These are phyloP conservation scores for Babesia bigemina DNA, from an alignment of 169 alveolate species.

Conservation along the genomic window DNA sequence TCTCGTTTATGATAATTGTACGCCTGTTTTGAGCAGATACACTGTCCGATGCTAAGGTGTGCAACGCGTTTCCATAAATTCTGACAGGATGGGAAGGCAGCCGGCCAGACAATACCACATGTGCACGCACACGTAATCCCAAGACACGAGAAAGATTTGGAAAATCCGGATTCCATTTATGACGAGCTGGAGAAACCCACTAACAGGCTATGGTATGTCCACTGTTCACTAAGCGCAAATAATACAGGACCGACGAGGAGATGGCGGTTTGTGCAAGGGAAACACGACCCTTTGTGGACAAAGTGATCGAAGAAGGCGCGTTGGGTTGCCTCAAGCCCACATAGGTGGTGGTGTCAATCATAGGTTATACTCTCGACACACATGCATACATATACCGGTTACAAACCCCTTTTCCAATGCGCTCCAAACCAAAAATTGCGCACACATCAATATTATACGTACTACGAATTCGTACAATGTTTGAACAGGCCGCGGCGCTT, in stretches of 20 bases:
- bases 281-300: constrained; percentile 48
- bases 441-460: too few relatives aligned
- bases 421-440: too few relatives aligned
- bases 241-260: constrained; percentile 74
- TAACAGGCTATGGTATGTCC: constrained; percentile 46
- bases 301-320: constrained; percentile 13
- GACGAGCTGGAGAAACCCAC: constrained; percentile 69
- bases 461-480: too few relatives aligned
- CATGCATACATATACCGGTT: too few relatives aligned
- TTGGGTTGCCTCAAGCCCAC: constrained; percentile 38
- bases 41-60: background rate
- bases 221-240: constrained; percentile 50
- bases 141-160: constrained; percentile 68
- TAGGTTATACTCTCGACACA: background rate
- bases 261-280: constrained; percentile 74
- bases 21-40: background rate
- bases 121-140: constrained; percentile 89
- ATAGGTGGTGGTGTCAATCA: too few relatives aligned
- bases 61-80: background rate
- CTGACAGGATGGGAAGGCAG: constrained; percentile 86
- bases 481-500: too few relatives aligned
- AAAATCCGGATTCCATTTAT: constrained; percentile 79
- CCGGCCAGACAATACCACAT: constrained; percentile 91
- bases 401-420: too few relatives aligned
- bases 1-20: background rate